These are phyloP conservation scores for Auxenochlorella pyrenoidosa DNA, from an alignment of 139 green algal genomes.

Conservation along the genomic window DNA sequence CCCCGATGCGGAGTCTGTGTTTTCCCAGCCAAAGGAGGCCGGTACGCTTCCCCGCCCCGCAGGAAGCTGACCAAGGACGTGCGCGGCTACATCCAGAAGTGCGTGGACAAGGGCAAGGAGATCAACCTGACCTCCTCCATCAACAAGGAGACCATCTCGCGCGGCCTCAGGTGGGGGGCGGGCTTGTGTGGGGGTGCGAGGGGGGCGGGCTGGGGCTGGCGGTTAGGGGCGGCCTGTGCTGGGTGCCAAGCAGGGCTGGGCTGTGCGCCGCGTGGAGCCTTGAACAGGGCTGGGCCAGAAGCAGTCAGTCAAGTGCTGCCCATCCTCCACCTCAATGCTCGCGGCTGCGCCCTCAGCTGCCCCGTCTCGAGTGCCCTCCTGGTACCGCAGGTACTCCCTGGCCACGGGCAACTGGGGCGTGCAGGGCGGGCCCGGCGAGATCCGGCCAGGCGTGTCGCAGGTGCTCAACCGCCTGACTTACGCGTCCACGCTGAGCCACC, in stretches of 20 bases:
- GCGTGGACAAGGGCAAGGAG: slow-evolving; percentile 75
- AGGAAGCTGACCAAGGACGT: slow-evolving; percentile 96
- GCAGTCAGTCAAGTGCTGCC: not conserved
- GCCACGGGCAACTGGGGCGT: slow-evolving; percentile 98
- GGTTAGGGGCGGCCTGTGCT: too few species aligned
- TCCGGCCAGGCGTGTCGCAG: slow-evolving; percentile 88
- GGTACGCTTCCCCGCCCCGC: not conserved
- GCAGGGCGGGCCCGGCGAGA: slow-evolving; percentile 75
- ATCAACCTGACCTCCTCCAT: slow-evolving; percentile 88
- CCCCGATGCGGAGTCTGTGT: too few species aligned
- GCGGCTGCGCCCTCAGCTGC: not conserved
- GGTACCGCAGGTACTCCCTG: slow-evolving; percentile 83
- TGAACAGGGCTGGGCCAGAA: not conserved
- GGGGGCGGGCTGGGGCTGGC: too few species aligned
- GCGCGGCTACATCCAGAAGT: slow-evolving; percentile 77
- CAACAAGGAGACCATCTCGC: slow-evolving; percentile 93
- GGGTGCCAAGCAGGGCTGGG: too few species aligned
- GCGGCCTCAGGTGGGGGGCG: slow-evolving; percentile 73
- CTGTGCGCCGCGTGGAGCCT: too few species aligned
- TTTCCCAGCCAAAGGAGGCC: too few species aligned
- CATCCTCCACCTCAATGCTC: too few species aligned
- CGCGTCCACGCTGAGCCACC: slow-evolving; percentile 93
- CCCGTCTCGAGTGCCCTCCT: not conserved
- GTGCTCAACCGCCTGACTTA: slow-evolving; percentile 98
- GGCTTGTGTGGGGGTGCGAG: too few species aligned